Evolutionary conservation across 2,329 filamentous ascomycete genomes (phyloP), one percentile per base, ranked within the genome.

Genomic region (Hirsutella minnesotensis): DNA sequence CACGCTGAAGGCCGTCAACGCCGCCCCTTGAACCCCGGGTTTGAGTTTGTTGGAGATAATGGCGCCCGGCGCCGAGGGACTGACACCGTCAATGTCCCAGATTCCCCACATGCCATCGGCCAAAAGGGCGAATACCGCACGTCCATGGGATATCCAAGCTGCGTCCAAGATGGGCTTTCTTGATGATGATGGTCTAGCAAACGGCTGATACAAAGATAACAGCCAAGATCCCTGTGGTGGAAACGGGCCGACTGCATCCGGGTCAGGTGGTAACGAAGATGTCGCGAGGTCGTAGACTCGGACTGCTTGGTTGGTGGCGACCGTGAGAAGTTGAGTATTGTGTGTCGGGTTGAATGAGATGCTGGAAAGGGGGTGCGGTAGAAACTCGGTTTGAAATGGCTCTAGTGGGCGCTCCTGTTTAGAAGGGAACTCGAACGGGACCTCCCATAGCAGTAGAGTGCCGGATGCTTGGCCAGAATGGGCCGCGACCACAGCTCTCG

Each of bases 71-170:
- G 55, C 52, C 30, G 67, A 56, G 2, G 75, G 72, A 33, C 71
- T 72, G 24, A 67, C 67, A 8, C 76, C 74, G 47, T 81, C 75
- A 37, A 82, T 67, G 51, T 82, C 78, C 78, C 78, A 82, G 29
- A 82, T 73, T 13, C 76, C 79, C 79, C 79, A 82, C 55, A 78
- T 77, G 7, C 78, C 79, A 50, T 82, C 79, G 1, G 73, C 72
- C 3, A 81, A 62, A 3, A 82, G 63, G 1, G 68, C 66, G 34
- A 82, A 60, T 22, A 82, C 63, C 5, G 78, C 77, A 38, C 72
- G 68, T 9, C 79, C 79, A 45, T 73, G 70, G 2, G 70, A 65
- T 39, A 81, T 70, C 79, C 79, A 82, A 5, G 71, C 68, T 1
- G 78, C 75, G 39, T 77, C 77, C 13, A 81, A 57, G n/a, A 82